Evolutionary conservation across 257 asterid species (phyloP).

Genomic region (Primulina eburnea): DNA sequence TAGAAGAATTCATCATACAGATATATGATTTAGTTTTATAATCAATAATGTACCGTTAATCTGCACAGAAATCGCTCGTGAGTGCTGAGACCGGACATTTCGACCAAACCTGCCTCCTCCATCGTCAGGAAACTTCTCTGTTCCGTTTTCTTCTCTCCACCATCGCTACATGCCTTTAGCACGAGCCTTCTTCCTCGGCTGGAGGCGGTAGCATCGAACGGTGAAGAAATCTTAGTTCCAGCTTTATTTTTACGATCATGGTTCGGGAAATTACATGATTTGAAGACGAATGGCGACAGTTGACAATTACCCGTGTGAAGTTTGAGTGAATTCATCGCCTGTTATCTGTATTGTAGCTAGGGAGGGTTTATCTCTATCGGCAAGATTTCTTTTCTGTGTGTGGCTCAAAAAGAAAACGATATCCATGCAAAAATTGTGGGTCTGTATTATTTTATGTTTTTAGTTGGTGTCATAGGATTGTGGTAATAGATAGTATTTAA

Average conservation of each 20-base stretch:
- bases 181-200: conserved; percentile 15
- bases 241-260: neutral
- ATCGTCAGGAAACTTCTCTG: conserved; percentile 49
- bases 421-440: too few species aligned
- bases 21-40: too few species aligned
- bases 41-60: conserved; percentile 48
- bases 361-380: neutral
- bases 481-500: too few species aligned
- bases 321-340: conserved; percentile 15
- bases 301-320: conserved; percentile 1
- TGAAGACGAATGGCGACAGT: neutral
- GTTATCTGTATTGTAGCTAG: neutral
- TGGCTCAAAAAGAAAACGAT: too few species aligned
- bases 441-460: too few species aligned
- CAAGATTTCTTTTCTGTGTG: too few species aligned
- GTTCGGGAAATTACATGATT: conserved; percentile 19
- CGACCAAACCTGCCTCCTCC: conserved; percentile 92
- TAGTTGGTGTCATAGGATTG: too few species aligned
- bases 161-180: conserved; percentile 21
- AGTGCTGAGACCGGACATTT: conserved; percentile 66
- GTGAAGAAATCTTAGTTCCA: neutral
- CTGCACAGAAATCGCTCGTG: conserved; percentile 85
- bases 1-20: too few species aligned
- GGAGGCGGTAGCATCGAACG: neutral
- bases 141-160: conserved; percentile 35